These are phyloP conservation scores for Pterulicium gracile DNA, from an alignment of 1,284 basidiomycete genomes.

Conservation along the genomic window DNA sequence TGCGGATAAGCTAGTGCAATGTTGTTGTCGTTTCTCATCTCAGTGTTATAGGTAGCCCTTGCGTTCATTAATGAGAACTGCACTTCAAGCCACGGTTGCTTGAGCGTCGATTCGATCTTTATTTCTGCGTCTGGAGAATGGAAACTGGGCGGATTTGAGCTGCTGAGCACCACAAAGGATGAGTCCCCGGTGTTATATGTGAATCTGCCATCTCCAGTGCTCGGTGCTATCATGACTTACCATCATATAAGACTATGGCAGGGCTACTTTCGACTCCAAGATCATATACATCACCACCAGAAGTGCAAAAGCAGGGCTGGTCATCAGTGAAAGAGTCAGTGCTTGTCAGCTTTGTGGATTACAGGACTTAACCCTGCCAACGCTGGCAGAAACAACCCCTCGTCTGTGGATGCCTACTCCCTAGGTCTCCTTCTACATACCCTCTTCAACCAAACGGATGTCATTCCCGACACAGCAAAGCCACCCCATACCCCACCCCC, in stretches of 20 bases:
- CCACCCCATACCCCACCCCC: conserved; percentile 67
- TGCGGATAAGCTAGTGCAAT: conserved; percentile 13
- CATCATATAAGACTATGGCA: conserved; percentile 52
- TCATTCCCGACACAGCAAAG: conserved; percentile 56
- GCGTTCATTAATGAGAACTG: conserved; percentile 86
- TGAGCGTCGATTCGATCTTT: conserved; percentile 76
- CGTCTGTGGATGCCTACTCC: conserved; percentile 76
- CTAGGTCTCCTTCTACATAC: conserved; percentile 78
- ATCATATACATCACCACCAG: conserved; percentile 59
- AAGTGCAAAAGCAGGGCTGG: conserved; percentile 90
- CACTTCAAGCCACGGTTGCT: conserved; percentile 80
- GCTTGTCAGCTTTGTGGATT: conserved; percentile 7
- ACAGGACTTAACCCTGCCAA: conserved; percentile 2
- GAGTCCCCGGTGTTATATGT: conserved; percentile 74
- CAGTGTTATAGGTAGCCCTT: conserved; percentile 78
- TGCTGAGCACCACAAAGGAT: conserved; percentile 75
- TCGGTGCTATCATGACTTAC: conserved; percentile 9
- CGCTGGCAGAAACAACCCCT: conserved; percentile 63
- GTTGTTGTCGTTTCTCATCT: conserved; percentile 8
- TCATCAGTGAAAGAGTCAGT: conserved; percentile 71
- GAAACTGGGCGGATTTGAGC: conserved; percentile 92
- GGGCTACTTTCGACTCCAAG: conserved; percentile 52
- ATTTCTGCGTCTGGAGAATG: conserved; percentile 91
- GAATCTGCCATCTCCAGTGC: conserved; percentile 21
- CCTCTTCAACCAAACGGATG: conserved; percentile 76